Percentiles rank a stretch among this genome's conserved stretches.
Conservation (phyloP, 371 early-diverging fungal species). For the Mucor indicus region DNA sequence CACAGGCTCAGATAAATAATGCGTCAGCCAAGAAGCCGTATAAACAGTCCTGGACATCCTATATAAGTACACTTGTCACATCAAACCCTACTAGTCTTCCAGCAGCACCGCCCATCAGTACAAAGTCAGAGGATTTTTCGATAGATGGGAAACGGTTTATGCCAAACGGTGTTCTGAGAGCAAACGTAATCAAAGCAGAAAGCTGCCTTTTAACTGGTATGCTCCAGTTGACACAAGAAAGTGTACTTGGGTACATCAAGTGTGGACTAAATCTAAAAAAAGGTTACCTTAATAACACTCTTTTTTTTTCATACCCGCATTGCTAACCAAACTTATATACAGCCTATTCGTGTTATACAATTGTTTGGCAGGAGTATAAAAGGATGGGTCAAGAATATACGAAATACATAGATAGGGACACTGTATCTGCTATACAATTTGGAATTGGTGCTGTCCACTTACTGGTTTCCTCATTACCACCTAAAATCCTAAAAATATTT, state of each 20-base stretch:
- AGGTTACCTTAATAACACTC: constrained; percentile 28
- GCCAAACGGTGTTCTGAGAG: constrained; percentile 52
- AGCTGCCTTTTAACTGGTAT: constrained; percentile 44
- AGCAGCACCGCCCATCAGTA: background rate
- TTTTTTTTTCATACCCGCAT: background rate
- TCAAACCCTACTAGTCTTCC: constrained; percentile 21
- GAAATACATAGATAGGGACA: constrained; percentile 33
- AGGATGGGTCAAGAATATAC: constrained; percentile 31
- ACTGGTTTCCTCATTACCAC: constrained; percentile 46
- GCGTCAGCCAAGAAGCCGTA: constrained; percentile 32
- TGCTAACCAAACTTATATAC: background rate
- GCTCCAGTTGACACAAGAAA: constrained; percentile 50
- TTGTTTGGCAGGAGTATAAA: constrained; percentile 37
- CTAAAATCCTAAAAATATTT: constrained; percentile 41
- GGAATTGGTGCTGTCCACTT: constrained; percentile 52
- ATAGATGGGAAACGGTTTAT: constrained; percentile 12
- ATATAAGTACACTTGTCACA: constrained; percentile 14
- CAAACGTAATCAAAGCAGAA: constrained; percentile 52
- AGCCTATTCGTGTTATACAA: constrained; percentile 28
- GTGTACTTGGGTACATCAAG: constrained; percentile 43
- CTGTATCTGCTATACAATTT: constrained; percentile 33
- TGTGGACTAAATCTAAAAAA: constrained; percentile 49
- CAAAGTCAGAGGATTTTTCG: background rate
- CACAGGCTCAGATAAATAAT: constrained; percentile 42
- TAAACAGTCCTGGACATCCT: constrained; percentile 11